Evolutionary conservation across 2,329 filamentous ascomycete species (phyloP), one percentile per base, ranked within the genome.

Genomic region (Sporothrix euskadiensis): DNA sequence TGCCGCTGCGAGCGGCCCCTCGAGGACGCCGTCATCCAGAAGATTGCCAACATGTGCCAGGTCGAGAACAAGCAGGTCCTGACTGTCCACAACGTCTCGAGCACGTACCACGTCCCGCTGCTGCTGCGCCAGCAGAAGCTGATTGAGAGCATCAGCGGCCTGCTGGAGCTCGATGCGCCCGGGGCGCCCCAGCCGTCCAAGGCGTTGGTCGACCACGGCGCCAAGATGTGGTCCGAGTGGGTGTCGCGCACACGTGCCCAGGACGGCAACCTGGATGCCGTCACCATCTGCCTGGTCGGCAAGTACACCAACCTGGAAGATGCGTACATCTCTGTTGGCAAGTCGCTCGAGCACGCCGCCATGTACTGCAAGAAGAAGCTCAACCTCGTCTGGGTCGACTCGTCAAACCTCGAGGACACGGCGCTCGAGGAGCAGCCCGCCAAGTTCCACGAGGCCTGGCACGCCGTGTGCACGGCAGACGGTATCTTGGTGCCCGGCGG

Each of bases 61-160:
- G 91, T 98, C 66, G 93, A 97, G 71, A 84, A 88, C 12, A 88
- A 94, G 77, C 94, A 98, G 80, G 94, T 98, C 59, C 85, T 98
- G 75, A 92, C 89, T n/a, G 94, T 99, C 12, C 91, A 92, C 77
- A 92, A 98, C 81, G 93, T 98, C 82, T 86, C 91, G 26, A 94
- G 94, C 14, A 97, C 93, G 71, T 99, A 99, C 83, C 94, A 97
- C 77, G 95, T 98, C 2, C 96, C 96, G 0, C 86, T 98, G n/a
- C 91, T 98, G 32, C 90, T 98, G 16, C 89, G 95, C 78, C 87
- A 94, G 77, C 93, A 98, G 83, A 89, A 90, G 32, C 85, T 98
- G 1, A 84, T 95, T 9, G 73, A 74, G 56, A 75, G 44, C 30
- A 75, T 76, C 49, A 59, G 52, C 57, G 82, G 85, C 14, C 87